Conservation (phyloP, 2,329 filamentous ascomycete genomes). For the Pestalotiopsis sp. region DNA sequence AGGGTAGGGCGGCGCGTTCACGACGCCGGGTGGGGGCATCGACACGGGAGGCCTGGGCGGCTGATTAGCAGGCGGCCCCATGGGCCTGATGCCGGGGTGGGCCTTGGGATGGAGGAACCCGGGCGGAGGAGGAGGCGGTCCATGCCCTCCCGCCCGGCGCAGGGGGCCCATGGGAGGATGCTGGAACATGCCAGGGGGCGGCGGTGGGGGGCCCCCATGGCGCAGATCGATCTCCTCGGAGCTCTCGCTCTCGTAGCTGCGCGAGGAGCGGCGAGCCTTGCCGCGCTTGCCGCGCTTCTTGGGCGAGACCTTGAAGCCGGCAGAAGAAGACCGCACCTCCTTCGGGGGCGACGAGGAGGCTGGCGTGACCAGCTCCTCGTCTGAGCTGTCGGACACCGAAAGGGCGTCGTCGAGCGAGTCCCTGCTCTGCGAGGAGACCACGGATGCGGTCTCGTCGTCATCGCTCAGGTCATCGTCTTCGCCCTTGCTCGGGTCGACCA, state of each 20-base stretch:
- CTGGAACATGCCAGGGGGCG: not conserved
- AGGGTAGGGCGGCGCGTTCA: not conserved
- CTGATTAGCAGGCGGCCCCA: not conserved
- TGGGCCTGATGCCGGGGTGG: no score
- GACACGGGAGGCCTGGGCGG: not conserved
- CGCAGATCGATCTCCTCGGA: not conserved
- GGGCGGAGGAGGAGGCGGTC: not conserved
- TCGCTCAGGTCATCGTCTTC: constrained; percentile 17
- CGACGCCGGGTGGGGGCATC: not conserved
- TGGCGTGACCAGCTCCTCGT: constrained; percentile 23
- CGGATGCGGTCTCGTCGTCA: constrained; percentile 24
- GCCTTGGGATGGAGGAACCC: no score
- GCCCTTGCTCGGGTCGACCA: constrained; percentile 19
- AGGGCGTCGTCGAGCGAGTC: constrained; percentile 21
- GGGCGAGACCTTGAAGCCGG: not conserved
- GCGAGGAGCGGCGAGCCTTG: not conserved
- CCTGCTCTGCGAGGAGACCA: constrained; percentile 23
- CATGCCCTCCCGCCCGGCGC: not conserved
- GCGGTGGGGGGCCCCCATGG: not conserved
- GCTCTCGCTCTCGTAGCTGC: not conserved
- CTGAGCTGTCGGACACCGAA: constrained; percentile 27
- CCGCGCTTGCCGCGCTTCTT: constrained; percentile 7
- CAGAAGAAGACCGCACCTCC: not conserved
- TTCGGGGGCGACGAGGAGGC: constrained; percentile 4
- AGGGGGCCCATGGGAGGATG: not conserved